Evolutionary conservation across 805 yeast genomes (phyloP).

Genomic region (Candida sakaeoensis): DNA sequence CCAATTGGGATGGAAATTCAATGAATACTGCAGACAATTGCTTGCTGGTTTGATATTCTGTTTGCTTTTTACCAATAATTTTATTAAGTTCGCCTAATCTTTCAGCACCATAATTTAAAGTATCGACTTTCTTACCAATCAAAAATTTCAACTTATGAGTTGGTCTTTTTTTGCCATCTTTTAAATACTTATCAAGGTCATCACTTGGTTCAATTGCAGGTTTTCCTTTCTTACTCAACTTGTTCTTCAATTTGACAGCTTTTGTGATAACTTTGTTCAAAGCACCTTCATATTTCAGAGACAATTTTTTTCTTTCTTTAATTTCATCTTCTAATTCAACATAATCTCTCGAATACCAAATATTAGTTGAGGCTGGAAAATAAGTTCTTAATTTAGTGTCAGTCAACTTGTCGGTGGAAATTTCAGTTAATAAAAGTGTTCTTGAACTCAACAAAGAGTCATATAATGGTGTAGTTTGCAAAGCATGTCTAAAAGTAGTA

Average conservation of each 20-base stretch:
- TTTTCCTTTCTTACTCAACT: slow-evolving; percentile 55
- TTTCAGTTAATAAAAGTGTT: slow-evolving; percentile 68
- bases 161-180: slow-evolving; percentile 69
- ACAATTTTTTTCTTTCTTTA: slow-evolving; percentile 61
- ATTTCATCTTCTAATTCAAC: slow-evolving; percentile 51
- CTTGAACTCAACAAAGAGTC: slow-evolving; percentile 67
- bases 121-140: slow-evolving; percentile 80
- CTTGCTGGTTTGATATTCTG: slow-evolving; percentile 45
- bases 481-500: slow-evolving; percentile 65
- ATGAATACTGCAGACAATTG: slow-evolving; percentile 69
- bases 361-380: slow-evolving; percentile 59
- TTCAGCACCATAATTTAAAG: slow-evolving; percentile 69
- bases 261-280: slow-evolving; percentile 57
- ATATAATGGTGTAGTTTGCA: slow-evolving; percentile 70
- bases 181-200: slow-evolving; percentile 60
- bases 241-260: slow-evolving; percentile 53
- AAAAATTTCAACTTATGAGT: slow-evolving; percentile 69
- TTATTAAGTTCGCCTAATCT: slow-evolving; percentile 65
- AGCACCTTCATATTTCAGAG: slow-evolving; percentile 61
- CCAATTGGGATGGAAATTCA: slow-evolving; percentile 79
- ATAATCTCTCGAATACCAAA: slow-evolving; percentile 65
- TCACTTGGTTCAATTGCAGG: slow-evolving; percentile 54
- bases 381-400: slow-evolving; percentile 51
- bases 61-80: slow-evolving; percentile 59
- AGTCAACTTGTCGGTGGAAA: slow-evolving; percentile 46